Percentiles rank a stretch among this genome's conserved stretches.
Conservation (phyloP, 1,139 yeast species). For the Komagataea norvegica region DNA sequence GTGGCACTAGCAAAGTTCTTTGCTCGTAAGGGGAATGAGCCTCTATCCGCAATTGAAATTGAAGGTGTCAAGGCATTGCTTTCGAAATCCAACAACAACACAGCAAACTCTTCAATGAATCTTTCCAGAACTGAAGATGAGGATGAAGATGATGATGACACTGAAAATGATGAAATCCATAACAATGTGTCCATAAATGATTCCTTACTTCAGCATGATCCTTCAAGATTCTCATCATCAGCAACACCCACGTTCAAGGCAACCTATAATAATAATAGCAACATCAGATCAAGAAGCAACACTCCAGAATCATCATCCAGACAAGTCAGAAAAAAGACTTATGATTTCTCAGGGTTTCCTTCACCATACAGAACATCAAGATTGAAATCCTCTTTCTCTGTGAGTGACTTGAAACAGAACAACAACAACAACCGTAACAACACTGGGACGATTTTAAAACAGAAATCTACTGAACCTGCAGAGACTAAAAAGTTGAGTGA, state of each 20-base stretch:
- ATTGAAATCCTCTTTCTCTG: slow-evolving; percentile 32
- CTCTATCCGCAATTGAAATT: slow-evolving; percentile 71
- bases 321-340: slow-evolving; percentile 36
- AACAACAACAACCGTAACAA: too few relatives aligned
- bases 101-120: slow-evolving; percentile 22
- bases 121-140: slow-evolving; percentile 1
- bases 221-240: slow-evolving; percentile 4
- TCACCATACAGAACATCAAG: slow-evolving; percentile 57
- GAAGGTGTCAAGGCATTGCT: slow-evolving; percentile 75
- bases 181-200: slow-evolving; percentile 4
- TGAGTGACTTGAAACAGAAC: slow-evolving; percentile 20
- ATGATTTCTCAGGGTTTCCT: slow-evolving; percentile 60
- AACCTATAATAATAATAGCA: slow-evolving; percentile 23
- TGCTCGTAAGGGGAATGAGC: slow-evolving; percentile 66
- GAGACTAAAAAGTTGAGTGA: slow-evolving; percentile 42
- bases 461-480: slow-evolving; percentile 5
- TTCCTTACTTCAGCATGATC: slow-evolving; percentile 5
- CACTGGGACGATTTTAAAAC: too few relatives aligned
- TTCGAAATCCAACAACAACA: slow-evolving; percentile 30
- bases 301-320: slow-evolving; percentile 9
- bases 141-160: slow-evolving; percentile 3
- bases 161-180: slow-evolving; percentile 4
- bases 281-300: slow-evolving; percentile 5
- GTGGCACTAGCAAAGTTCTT: slow-evolving; percentile 69
- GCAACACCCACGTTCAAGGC: slow-evolving; percentile 33